Conservation (phyloP, 176 grass and related monocot genomes). For the Rhynchospora tenuis region DNA sequence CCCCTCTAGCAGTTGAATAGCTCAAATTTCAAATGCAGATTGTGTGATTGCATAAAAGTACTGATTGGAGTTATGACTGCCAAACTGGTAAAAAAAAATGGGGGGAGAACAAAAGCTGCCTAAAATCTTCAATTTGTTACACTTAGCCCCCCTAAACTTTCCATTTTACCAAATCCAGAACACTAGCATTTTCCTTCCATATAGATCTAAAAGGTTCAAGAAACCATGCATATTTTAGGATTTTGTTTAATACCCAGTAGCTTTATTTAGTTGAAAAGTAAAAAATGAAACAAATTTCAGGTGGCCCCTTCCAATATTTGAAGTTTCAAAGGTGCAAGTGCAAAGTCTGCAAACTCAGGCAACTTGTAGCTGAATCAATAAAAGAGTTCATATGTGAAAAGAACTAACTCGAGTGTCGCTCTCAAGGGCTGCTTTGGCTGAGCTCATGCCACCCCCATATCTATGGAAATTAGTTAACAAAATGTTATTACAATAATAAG, state of each 20-base stretch:
- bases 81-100: neutral
- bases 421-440: slow-evolving; percentile 88
- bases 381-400: neutral
- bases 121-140: neutral
- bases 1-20: neutral
- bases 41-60: neutral
- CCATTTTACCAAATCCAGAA: neutral
- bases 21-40: neutral
- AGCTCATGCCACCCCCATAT: slow-evolving; percentile 89
- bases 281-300: neutral
- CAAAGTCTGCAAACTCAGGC: neutral
- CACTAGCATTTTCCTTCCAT: neutral
- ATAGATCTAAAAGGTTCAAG: neutral
- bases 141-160: neutral
- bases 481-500: slow-evolving; percentile 12
- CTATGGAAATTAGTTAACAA: slow-evolving; percentile 33
- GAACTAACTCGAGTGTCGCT: slow-evolving; percentile 71
- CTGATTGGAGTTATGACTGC: neutral
- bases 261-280: neutral
- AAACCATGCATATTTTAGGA: neutral
- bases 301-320: neutral
- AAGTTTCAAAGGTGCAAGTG: neutral
- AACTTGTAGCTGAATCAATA: neutral
- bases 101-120: neutral
- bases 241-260: neutral